phyloP scores from a whole-genome alignment of 768 basidiomycete species.

The Hygrocybe punicea region DNA sequence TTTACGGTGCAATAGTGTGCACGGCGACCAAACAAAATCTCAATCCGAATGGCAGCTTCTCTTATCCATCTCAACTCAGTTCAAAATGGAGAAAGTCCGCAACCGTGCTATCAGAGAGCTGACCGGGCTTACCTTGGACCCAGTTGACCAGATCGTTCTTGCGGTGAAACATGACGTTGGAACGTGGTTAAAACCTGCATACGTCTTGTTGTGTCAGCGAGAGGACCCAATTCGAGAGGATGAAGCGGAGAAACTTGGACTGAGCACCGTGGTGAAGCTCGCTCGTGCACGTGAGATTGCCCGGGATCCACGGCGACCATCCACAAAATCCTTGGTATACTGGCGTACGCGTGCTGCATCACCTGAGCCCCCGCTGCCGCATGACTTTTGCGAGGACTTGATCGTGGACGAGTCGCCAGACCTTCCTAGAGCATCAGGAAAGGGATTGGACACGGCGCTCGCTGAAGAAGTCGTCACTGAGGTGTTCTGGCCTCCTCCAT shows the following conservation, averaged over 20 bases:
- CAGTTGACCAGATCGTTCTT: slow-evolving; percentile 35
- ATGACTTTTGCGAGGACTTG: no score
- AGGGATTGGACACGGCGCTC: no score
- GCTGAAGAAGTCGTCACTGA: no score
- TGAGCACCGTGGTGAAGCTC: slow-evolving; percentile 2
- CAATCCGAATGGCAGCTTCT: slow-evolving; percentile 39
- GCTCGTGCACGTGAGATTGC: slow-evolving; percentile 6
- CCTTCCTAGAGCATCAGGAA: no score
- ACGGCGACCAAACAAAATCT: neutral
- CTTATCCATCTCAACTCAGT: slow-evolving; percentile 40
- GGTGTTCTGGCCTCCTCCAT: no score
- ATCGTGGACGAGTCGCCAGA: no score
- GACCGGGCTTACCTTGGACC: slow-evolving; percentile 19
- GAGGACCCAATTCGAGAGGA: slow-evolving; percentile 29
- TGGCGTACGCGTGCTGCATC: no score
- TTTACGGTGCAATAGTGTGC: no score
- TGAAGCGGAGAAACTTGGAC: slow-evolving; percentile 31
- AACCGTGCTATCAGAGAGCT: slow-evolving; percentile 33
- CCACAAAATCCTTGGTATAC: no score
- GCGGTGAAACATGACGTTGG: slow-evolving; percentile 38
- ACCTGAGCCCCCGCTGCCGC: no score
- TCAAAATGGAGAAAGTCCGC: slow-evolving; percentile 36
- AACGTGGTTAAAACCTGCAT: slow-evolving; percentile 40
- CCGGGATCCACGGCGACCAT: no score
- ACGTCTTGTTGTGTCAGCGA: slow-evolving; percentile 35